Base-by-base conservation (phyloP, 169 alveolate species). In the Eimeria praecox region DNA sequence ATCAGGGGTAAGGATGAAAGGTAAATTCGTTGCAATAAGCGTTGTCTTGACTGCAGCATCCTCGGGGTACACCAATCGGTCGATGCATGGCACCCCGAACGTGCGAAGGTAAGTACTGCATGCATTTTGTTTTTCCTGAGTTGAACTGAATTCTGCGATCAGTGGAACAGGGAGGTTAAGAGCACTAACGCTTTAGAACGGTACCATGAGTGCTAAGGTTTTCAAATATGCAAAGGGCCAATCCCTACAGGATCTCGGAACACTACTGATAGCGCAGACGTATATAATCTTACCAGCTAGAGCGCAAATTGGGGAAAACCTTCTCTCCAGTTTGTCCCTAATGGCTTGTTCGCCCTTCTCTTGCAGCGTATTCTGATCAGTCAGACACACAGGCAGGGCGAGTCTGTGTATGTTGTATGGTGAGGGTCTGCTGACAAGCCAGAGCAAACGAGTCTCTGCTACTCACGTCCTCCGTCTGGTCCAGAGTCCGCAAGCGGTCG, bases 11-110 rank as follows among this genome's bases (percentile, higher is more conserved):
- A 94, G 89, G 12, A 69, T 92, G 20, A 94, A 94, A 2, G 96
- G 96, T 90, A 94, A 24, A 69, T 94, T 94, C 42, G 94, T 94
- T 24, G 96, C 96, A 20, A 94, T 82, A 0, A 94, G 94, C 40
- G 96, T 94, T n/a, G 75, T 94, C 83, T 85, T 82, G 52, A 82
- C 96, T 77, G 96, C 96, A 12, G 96, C 96, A 56, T 94, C 96
- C 56, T 94, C 96, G 33, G 91, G 94, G 52, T 94, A 94, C 46
- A 94, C 94, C 71, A 94, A 90, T 20, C 96, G 96, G 88, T 94
- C 96, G 49, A 94, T 69, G 96, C 96, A 94, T 30, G 96, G 96
- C 54, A 94, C 96, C 62, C 96, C 96, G 78, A 94, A 94, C 40
- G 91, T 56, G 59, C 96, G 96, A 33, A 94, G 96, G 40, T 83